Base-by-base conservation (phyloP, 495 filamentous ascomycete species). In the Penicillium parvum region DNA sequence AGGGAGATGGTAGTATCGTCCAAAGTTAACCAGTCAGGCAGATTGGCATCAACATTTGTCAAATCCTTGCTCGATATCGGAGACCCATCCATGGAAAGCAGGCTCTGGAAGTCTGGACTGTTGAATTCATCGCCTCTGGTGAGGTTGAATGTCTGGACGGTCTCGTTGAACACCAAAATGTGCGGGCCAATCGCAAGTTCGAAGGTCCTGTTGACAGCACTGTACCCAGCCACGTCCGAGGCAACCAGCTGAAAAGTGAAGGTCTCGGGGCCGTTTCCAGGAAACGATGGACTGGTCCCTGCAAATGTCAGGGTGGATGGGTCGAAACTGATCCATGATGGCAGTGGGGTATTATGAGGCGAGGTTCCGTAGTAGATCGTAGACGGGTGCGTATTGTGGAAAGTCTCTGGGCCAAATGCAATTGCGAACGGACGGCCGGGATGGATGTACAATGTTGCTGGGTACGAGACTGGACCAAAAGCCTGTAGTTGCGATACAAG, bases 291-390 rank as follows among this genome's bases (percentile, higher is more conserved):
- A 3, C 83, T 83, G 32, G 66, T 77, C n/a, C 90, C 90, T 5
- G 77, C 78, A 52, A 95, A 95, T 8, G 74, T 73, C 21, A 96
- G 72, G 5, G 49, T 65, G 2, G 55, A 46, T 2, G 75, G 50
- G 54, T 95, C 80, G 52, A 96, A 96, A 8, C 62, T 68, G 28
- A 95, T 76, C 90, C 89, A 96, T 4, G 89, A 86, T 23, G 90
- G 90, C 27, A 96, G 66, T 21, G 91, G 90, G 5, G 84, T 83
- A 52, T 90, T 86, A 46, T 90, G 81, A 5, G 69, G 67, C 26
- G 85, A 83, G 8, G 84, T 81, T 16, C 88, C 85, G 55, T 95
- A 92, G 61, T 90, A 95, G 17, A 71, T 64, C 22, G 73, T 77
- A 7, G 67, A 64, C 21, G 60, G 55, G 30, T 62, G 59, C 1